Conservation (phyloP, 140 eudicot genomes). For the Erigeron philadelphicus region DNA sequence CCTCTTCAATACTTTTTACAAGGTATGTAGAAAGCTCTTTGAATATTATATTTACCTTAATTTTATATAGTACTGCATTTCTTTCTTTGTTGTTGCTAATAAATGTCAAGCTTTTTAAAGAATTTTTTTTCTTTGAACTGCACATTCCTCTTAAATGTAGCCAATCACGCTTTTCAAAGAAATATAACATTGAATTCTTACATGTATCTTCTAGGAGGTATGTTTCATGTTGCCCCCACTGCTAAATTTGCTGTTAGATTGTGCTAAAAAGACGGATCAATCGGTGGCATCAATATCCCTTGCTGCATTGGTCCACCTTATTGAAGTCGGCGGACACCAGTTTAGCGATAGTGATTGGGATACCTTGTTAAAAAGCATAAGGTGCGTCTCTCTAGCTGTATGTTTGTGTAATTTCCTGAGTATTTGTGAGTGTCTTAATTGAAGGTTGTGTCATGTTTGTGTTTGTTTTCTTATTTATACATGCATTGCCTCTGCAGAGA, state of each 20-base stretch:
- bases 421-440: conserved; percentile 24
- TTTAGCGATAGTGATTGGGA: conserved; percentile 93
- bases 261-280: conserved; percentile 94
- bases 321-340: conserved; percentile 98
- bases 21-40: conserved; percentile 48
- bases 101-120: no score
- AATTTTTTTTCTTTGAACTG: no score
- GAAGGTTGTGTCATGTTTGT: conserved; percentile 9
- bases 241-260: conserved; percentile 79
- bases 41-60: conserved; percentile 9
- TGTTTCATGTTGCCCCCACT: conserved; percentile 94
- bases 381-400: conserved; percentile 37
- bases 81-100: conserved; percentile 7
- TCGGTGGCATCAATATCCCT: conserved; percentile 87
- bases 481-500: conserved; percentile 48
- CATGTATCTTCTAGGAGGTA: conserved; percentile 61
- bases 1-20: conserved; percentile 91
- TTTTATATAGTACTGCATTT: not conserved
- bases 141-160: no score
- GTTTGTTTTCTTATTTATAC: conserved; percentile 5
- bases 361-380: conserved; percentile 90
- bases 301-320: conserved; percentile 95
- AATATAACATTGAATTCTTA: not conserved
- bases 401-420: conserved; percentile 1
- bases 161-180: no score